phyloP scores from a whole-genome alignment of 805 yeast genomes.

The Zygosaccharomyces bisporus region DNA sequence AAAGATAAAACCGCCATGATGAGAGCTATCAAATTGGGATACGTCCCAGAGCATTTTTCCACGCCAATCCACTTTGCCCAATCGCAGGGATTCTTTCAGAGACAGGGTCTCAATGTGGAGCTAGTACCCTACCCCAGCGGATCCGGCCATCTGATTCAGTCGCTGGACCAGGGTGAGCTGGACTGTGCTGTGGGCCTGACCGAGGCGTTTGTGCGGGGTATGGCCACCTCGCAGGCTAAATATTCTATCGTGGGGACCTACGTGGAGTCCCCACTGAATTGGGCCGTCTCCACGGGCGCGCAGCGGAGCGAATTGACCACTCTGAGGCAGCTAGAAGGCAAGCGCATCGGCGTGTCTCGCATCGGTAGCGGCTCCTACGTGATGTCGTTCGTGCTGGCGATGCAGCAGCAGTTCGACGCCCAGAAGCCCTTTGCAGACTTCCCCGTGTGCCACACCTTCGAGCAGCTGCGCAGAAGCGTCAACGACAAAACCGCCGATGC shows the following conservation, averaged over 20 bases:
- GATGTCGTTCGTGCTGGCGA: constrained; percentile 80
- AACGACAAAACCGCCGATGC: constrained; percentile 67
- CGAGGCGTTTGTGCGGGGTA: constrained; percentile 84
- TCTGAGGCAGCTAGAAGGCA: constrained; percentile 54
- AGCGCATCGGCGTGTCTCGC: constrained; percentile 72
- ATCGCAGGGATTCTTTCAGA: constrained; percentile 51
- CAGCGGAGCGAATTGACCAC: constrained; percentile 52
- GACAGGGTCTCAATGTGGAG: constrained; percentile 51
- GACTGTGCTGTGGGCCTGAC: constrained; percentile 87
- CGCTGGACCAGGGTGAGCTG: constrained; percentile 57
- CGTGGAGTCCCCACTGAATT: constrained; percentile 79
- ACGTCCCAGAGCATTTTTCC: constrained; percentile 88
- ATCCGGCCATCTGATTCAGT: constrained; percentile 78
- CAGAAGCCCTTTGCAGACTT: constrained; percentile 46
- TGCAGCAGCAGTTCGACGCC: constrained; percentile 46
- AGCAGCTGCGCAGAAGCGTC: constrained; percentile 75
- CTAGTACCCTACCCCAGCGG: constrained; percentile 76
- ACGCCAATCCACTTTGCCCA: constrained; percentile 78
- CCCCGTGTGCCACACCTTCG: constrained; percentile 61
- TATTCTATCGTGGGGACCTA: constrained; percentile 76
- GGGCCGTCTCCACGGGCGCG: constrained; percentile 84
- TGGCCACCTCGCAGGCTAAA: constrained; percentile 43
- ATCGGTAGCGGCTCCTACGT: constrained; percentile 91
- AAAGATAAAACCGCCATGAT: background rate
- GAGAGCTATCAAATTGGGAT: constrained; percentile 58